Conservation (phyloP, 495 filamentous ascomycete genomes). For the Aspergillus sclerotioniger region DNA sequence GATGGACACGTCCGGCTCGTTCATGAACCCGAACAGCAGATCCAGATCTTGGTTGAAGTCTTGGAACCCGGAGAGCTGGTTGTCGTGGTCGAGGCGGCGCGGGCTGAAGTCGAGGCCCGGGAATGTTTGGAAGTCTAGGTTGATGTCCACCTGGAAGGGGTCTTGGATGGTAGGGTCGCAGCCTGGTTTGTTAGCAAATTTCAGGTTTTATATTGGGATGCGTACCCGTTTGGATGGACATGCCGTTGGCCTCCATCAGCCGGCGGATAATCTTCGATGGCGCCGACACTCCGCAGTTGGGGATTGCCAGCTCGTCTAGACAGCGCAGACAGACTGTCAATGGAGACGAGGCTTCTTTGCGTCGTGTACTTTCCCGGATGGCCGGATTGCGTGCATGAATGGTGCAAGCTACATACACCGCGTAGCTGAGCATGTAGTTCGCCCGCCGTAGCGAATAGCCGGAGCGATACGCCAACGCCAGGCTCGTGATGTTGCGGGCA, state of each 20-base stretch:
- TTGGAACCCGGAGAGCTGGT: neutral
- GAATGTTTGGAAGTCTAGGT: neutral
- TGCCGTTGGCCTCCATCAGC: slow-evolving; percentile 13
- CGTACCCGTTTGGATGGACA: neutral
- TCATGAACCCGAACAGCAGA: slow-evolving; percentile 5
- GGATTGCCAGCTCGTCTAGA: slow-evolving; percentile 10
- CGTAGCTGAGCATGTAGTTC: slow-evolving; percentile 26
- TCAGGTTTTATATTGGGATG: neutral
- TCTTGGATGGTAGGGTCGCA: neutral
- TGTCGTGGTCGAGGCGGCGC: neutral
- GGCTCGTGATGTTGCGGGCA: slow-evolving; percentile 21
- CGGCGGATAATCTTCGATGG: slow-evolving; percentile 9
- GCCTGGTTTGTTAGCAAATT: neutral
- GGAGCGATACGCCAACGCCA: slow-evolving; percentile 14
- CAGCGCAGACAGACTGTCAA: slow-evolving; percentile 4
- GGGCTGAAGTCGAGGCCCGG: neutral
- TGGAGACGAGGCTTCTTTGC: slow-evolving; percentile 3
- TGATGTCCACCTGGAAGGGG: neutral
- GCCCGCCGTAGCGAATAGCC: slow-evolving; percentile 19
- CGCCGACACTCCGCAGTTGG: slow-evolving; percentile 11
- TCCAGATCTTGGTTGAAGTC: slow-evolving; percentile 1
- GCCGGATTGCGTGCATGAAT: slow-evolving; percentile 12
- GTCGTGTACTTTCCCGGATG: slow-evolving; percentile 7
- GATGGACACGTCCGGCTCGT: neutral
- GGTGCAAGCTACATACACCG: slow-evolving; percentile 17